Evolutionary conservation across 306 rosid genomes (phyloP).

Genomic region (Prosopis cineraria): DNA sequence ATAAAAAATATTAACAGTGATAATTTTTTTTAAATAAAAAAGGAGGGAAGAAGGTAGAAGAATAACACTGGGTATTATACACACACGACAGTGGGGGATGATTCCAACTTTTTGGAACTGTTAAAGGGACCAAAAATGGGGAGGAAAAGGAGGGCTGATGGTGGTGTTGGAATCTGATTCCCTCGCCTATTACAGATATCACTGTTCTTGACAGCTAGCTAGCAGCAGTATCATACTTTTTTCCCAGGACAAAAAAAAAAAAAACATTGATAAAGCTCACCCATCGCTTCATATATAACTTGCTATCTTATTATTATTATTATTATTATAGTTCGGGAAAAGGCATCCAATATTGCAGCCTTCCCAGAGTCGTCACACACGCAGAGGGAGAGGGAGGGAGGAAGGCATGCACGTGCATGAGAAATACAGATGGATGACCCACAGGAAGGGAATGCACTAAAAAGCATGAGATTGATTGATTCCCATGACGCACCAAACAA

Average conservation of each 20-base stretch:
- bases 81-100: conserved; percentile 14
- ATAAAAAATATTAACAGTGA: no score
- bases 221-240: conserved; percentile 11
- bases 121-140: conserved; percentile 18
- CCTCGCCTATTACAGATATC: conserved; percentile 12
- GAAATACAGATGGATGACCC: conserved; percentile 27
- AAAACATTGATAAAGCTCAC: conserved; percentile 49
- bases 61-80: no score
- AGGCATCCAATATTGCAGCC: not conserved
- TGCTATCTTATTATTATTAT: not conserved
- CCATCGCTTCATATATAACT: conserved; percentile 40
- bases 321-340: not conserved
- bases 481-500: conserved; percentile 18
- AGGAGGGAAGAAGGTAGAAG: no score
- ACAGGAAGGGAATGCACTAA: not conserved
- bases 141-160: conserved; percentile 34
- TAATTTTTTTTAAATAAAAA: no score
- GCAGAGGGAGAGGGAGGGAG: conserved; percentile 19
- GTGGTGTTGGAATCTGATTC: conserved; percentile 59
- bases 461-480: not conserved
- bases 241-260: no score
- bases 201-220: conserved; percentile 6
- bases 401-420: conserved; percentile 61
- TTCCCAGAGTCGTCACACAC: not conserved
- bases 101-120: conserved; percentile 19